Evolutionary conservation across 2,329 filamentous ascomycete species (phyloP).

Genomic region (Juglanconis sp.): DNA sequence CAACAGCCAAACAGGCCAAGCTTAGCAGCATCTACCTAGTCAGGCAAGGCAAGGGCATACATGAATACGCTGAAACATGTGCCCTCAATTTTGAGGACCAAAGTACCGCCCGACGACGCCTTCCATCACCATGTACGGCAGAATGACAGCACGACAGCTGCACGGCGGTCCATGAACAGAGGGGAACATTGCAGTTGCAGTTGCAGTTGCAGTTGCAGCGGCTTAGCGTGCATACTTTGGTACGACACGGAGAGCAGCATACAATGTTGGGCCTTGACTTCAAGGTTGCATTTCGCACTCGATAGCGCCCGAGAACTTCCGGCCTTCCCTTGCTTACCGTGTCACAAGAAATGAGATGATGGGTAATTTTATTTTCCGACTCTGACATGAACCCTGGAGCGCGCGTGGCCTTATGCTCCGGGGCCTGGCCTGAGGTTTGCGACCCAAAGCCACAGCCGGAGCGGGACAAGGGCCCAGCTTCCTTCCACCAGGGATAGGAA

Average conservation of each 20-base stretch:
- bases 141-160: background rate
- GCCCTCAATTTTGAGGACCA: background rate
- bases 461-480: background rate
- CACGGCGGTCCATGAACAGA: background rate
- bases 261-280: background rate
- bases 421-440: background rate
- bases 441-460: background rate
- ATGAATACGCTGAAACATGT: too few species aligned
- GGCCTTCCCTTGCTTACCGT: background rate
- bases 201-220: too few species aligned
- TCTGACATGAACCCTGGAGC: background rate
- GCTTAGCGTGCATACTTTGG: background rate
- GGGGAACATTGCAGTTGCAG: background rate
- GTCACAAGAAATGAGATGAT: background rate
- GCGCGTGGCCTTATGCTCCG: background rate
- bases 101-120: background rate
- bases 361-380: background rate
- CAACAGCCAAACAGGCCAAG: too few species aligned
- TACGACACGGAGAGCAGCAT: background rate
- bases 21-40: too few species aligned
- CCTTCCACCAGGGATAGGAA: background rate
- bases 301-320: background rate
- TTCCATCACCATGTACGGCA: background rate
- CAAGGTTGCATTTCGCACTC: background rate
- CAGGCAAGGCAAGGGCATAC: too few species aligned